phyloP scores from a whole-genome alignment of 176 grass and related monocot genomes.

The Metroxylon sagu region DNA sequence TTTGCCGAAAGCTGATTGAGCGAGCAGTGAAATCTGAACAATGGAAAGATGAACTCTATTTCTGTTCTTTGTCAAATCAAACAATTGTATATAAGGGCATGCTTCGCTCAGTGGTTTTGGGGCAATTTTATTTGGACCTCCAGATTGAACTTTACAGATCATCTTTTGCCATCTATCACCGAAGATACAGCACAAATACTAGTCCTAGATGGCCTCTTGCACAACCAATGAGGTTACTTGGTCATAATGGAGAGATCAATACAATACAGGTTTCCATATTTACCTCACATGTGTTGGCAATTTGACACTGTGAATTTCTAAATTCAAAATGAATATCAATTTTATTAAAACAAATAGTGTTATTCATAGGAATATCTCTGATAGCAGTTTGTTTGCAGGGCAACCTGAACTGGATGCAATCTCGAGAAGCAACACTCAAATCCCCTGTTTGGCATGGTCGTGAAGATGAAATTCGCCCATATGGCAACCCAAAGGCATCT shows the following conservation, averaged over 20 bases:
- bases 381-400: constrained; percentile 49
- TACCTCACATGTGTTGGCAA: background rate
- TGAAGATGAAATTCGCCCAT: constrained; percentile 84
- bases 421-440: constrained; percentile 76
- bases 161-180: constrained; percentile 95
- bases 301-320: no score
- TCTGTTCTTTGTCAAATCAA: constrained; percentile 82
- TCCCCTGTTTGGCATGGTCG: constrained; percentile 97
- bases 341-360: no score
- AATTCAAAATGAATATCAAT: no score
- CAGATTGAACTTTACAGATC: constrained; percentile 74
- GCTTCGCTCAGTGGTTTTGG: constrained; percentile 94
- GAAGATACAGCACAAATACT: constrained; percentile 98
- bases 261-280: constrained; percentile 79
- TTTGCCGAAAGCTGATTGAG: constrained; percentile 92
- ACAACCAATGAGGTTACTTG: constrained; percentile 96
- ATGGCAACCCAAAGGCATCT: constrained; percentile 88
- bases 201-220: constrained; percentile 98
- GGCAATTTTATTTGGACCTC: constrained; percentile 94
- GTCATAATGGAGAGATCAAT: constrained; percentile 99
- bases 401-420: constrained; percentile 99
- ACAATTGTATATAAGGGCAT: constrained; percentile 99
- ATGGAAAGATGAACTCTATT: constrained; percentile 88
- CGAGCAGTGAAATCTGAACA: constrained; percentile 47
- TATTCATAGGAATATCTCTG: no score